Evolutionary conservation across 1,139 yeast genomes (phyloP).

Genomic region (Hemisphaericaspora lyxosophila): DNA sequence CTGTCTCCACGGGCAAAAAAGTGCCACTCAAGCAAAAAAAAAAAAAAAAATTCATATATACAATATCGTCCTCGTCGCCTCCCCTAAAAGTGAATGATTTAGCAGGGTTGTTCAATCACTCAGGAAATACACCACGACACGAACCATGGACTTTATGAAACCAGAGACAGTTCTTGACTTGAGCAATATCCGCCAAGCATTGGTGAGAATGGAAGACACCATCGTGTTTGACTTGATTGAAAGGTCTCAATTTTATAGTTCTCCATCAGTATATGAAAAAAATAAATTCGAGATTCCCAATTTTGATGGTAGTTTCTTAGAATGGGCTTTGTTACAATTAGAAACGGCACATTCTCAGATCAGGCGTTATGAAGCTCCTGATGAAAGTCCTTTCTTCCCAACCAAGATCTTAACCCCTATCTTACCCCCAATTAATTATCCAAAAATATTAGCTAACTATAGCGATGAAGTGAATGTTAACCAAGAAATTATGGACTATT

Average conservation of each 20-base stretch:
- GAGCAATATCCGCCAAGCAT: constrained; percentile 76
- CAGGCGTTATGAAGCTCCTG: constrained; percentile 92
- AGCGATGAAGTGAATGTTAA: constrained; percentile 78
- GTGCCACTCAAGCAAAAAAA: background rate
- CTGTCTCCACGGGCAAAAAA: no score
- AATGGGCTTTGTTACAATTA: constrained; percentile 76
- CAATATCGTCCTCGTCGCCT: background rate
- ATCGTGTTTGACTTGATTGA: constrained; percentile 91
- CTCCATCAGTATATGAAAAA: constrained; percentile 70
- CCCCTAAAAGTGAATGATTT: no score
- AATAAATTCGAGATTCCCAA: constrained; percentile 61
- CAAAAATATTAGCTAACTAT: constrained; percentile 72
- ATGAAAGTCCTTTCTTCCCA: constrained; percentile 91
- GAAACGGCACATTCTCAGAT: constrained; percentile 82
- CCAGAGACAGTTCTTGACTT: constrained; percentile 83
- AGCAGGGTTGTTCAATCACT: no score
- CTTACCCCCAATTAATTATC: constrained; percentile 77
- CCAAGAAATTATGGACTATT: constrained; percentile 60
- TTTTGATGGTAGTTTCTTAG: constrained; percentile 80
- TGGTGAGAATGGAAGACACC: constrained; percentile 94
- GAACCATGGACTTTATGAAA: constrained; percentile 75
- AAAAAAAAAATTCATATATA: background rate
- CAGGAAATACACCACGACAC: background rate
- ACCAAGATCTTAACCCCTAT: constrained; percentile 62
- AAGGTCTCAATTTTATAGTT: constrained; percentile 80